phyloP scores from a whole-genome alignment of 805 yeast species.

The Pichia deserticola region DNA sequence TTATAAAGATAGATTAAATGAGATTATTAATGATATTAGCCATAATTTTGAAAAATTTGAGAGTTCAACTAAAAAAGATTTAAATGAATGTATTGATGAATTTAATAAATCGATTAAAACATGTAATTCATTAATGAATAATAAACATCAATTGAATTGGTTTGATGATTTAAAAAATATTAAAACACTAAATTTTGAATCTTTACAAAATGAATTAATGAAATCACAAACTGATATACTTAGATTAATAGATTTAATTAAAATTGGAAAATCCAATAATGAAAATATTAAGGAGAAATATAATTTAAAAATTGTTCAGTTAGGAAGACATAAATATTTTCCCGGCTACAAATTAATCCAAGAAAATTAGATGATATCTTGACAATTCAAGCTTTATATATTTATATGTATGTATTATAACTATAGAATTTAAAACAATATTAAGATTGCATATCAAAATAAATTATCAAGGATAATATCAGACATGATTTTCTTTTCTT shows the following conservation, averaged over 20 bases:
- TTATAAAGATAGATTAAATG: slow-evolving; percentile 17
- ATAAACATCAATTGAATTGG: slow-evolving; percentile 2
- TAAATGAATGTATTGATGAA: no score
- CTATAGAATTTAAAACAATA: no score
- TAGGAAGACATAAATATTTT: slow-evolving; percentile 39
- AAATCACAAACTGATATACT: slow-evolving; percentile 4
- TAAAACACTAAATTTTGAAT: not conserved
- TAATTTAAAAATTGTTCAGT: slow-evolving; percentile 22
- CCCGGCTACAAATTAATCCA: slow-evolving; percentile 29
- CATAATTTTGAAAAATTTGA: no score
- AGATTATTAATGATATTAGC: not conserved
- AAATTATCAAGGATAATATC: no score
- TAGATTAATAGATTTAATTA: not conserved
- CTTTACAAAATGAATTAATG: slow-evolving; percentile 5
- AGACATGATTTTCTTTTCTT: not conserved
- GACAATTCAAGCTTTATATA: no score
- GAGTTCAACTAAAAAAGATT: no score
- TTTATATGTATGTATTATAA: no score
- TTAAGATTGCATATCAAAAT: no score
- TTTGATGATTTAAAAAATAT: slow-evolving; percentile 1
- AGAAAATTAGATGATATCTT: not conserved
- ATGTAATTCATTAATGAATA: not conserved
- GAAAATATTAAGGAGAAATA: slow-evolving; percentile 1
- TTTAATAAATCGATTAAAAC: slow-evolving; percentile 4
- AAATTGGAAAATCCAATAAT: not conserved